Evolutionary conservation across 2,329 filamentous ascomycete genomes (phyloP), one percentile per base, ranked within the genome.

Genomic region (Ophiocordyceps camponoti-saundersi): DNA sequence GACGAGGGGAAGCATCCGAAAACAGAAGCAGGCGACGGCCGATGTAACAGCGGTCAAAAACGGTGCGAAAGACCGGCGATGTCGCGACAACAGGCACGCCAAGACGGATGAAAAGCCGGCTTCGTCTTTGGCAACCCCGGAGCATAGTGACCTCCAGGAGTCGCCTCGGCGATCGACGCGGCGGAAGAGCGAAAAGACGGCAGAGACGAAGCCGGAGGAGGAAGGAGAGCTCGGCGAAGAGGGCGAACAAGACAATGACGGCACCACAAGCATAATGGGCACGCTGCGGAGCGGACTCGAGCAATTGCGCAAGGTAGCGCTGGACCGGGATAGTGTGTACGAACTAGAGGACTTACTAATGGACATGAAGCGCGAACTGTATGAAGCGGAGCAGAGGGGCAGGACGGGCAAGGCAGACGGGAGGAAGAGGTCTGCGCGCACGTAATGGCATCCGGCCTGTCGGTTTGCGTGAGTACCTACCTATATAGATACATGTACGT

Each of bases 261-360:
- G 51, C 34, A 46, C 55, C 11, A 44, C 41, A 30, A 51, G 55
- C 5, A 59, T 67, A 40, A 53, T 65, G 49, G 52, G 56, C 16
- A 56, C 59, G 26, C 53, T 67, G 29, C 58, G 59, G 21, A 58
- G 53, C 32, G 62, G 63, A 0, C 61, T 92, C 22, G 67, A 70
- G 20, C 71, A 78, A 51, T 67, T 88, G 48, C 73, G 71, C 47
- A 65, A 64, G 26, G 69, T 79, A 21, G 68, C 73, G 16, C 63
- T 93, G 41, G 77, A 77, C 16, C 71, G 76, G 12, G 69, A 75
- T 12, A 79, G 85, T 50, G 75, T 87, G 46, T 72, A 79, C 49
- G 72, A 81, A 58, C 71, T 92, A 53, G 85, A 92, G 57, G 82
- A 89, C 57, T 66, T 86, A 55, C 70, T 92, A 58, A 85, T 89